Evolutionary conservation across 306 rosid species (phyloP).

Genomic region (Cicer cuneatum): DNA sequence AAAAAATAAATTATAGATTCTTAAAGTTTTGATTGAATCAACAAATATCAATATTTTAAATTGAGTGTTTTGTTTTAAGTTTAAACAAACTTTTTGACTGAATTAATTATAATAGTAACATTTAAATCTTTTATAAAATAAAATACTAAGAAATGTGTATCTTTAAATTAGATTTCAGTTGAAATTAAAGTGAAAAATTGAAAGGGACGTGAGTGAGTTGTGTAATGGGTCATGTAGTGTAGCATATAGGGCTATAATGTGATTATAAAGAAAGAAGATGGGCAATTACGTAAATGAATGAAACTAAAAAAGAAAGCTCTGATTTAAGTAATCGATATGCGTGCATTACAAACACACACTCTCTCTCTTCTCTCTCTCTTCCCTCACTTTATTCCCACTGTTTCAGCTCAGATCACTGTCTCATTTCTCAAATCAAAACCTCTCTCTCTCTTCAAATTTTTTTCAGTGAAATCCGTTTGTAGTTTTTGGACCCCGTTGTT

Average conservation of each 20-base stretch:
- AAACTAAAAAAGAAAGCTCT: constrained; percentile 37
- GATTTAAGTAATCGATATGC: constrained; percentile 51
- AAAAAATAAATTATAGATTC: too few species aligned
- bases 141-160: too few species aligned
- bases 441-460: neutral
- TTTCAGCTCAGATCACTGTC: constrained; percentile 60
- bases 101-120: too few species aligned
- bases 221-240: neutral
- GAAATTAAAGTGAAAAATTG: neutral
- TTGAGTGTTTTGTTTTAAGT: too few species aligned
- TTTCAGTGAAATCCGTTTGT: constrained; percentile 17
- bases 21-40: too few species aligned
- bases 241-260: neutral
- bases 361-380: constrained; percentile 31
- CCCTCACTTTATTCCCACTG: constrained; percentile 54
- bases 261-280: constrained; percentile 5
- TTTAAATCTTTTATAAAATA: too few species aligned
- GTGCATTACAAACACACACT: constrained; percentile 46
- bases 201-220: neutral
- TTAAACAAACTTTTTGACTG: too few species aligned
- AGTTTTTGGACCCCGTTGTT: neutral
- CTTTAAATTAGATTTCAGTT: too few species aligned
- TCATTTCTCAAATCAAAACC: constrained; percentile 19
- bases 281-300: constrained; percentile 13
- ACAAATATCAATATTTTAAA: too few species aligned